Evolutionary conservation across 2,329 filamentous ascomycete genomes (phyloP).

Genomic region (Talaromyces sp.): DNA sequence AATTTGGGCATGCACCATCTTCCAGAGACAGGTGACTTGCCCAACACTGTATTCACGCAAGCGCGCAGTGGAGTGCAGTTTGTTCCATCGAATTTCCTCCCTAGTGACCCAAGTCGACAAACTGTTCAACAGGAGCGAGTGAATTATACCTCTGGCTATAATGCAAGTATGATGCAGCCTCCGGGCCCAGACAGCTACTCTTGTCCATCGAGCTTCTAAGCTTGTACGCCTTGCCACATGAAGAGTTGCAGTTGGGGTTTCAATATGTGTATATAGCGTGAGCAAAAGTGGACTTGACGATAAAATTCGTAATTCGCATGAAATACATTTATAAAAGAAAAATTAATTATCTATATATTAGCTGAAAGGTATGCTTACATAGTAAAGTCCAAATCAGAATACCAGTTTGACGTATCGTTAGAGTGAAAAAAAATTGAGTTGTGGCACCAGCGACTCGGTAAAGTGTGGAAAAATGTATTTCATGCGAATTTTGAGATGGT

Average conservation of each 20-base stretch:
- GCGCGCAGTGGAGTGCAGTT: not conserved
- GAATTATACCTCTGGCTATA: not conserved
- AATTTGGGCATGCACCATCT: conserved; percentile 59
- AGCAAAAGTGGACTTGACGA: no score
- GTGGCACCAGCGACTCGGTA: no score
- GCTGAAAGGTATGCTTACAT: no score
- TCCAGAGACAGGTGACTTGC: conserved; percentile 33
- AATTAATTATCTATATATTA: no score
- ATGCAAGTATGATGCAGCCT: not conserved
- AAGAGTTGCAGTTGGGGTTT: not conserved
- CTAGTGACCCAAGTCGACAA: not conserved
- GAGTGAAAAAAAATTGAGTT: no score
- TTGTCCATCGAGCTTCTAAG: not conserved
- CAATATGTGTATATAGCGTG: no score
- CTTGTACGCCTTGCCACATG: not conserved
- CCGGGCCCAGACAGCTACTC: not conserved
- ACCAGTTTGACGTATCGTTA: no score
- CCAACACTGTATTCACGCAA: not conserved
- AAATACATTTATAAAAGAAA: no score
- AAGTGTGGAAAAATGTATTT: no score
- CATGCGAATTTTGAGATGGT: no score
- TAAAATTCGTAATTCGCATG: no score
- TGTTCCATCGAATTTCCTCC: not conserved
- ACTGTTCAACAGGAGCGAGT: not conserved
- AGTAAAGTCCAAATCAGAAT: no score